These are phyloP conservation scores for Candida pseudofarinosa DNA, from an alignment of 805 yeast species.

Conservation along the genomic window DNA sequence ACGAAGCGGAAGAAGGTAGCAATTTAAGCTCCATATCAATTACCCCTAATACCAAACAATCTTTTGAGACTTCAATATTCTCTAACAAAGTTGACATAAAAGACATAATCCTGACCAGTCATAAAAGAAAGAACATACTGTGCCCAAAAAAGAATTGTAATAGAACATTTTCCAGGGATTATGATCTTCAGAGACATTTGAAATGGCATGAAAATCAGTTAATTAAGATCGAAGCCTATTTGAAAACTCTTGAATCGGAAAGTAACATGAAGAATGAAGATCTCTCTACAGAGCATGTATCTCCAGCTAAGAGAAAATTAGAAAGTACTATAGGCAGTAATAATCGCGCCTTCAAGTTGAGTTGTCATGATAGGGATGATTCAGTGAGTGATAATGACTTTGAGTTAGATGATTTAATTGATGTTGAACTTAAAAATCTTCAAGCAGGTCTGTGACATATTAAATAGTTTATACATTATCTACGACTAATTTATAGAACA, in stretches of 20 bases:
- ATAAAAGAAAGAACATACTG: constrained; percentile 25
- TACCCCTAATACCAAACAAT: constrained; percentile 13
- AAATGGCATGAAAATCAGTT: constrained; percentile 46
- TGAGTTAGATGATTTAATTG: constrained; percentile 21
- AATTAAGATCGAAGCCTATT: constrained; percentile 25
- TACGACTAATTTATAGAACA: neutral
- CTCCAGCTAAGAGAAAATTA: neutral
- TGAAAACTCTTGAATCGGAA: constrained; percentile 20
- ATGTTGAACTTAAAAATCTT: constrained; percentile 18
- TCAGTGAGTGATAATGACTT: constrained; percentile 13
- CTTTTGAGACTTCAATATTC: constrained; percentile 11
- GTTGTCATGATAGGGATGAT: neutral
- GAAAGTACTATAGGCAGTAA: neutral
- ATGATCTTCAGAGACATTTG: constrained; percentile 48
- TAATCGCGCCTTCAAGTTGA: neutral
- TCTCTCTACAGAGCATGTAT: neutral
- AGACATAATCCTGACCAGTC: constrained; percentile 36
- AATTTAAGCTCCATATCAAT: constrained; percentile 4
- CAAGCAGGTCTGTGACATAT: constrained; percentile 13
- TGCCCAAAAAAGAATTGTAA: constrained; percentile 53
- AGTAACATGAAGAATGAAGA: neutral
- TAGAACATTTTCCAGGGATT: constrained; percentile 48
- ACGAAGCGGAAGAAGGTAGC: constrained; percentile 2
- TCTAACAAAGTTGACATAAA: constrained; percentile 23
- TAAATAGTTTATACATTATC: neutral